Percentiles rank a stretch among this genome's conserved stretches.
Conservation (phyloP, 2,329 filamentous ascomycete genomes). For the Ilyonectria robusta region DNA sequence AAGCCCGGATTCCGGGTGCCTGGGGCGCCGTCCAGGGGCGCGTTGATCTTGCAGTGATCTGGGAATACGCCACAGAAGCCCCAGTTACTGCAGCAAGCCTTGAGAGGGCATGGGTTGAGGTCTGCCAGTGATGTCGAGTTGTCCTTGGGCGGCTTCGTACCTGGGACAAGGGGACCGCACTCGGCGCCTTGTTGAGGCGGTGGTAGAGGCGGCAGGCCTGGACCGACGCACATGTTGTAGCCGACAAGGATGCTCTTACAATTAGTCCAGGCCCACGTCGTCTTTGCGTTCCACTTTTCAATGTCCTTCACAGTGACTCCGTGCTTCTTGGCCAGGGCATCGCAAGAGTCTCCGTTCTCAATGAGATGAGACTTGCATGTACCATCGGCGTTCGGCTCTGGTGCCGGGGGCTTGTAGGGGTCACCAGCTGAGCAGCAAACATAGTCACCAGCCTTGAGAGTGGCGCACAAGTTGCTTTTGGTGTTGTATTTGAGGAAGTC, state of each 20-base stretch:
- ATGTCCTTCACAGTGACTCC: constrained; percentile 36
- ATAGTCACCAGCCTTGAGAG: constrained; percentile 33
- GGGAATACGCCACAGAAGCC: constrained; percentile 24
- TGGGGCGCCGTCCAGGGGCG: constrained; percentile 6
- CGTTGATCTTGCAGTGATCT: constrained; percentile 1
- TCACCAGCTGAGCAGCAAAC: constrained; percentile 53
- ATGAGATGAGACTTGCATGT: constrained; percentile 50
- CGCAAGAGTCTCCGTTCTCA: constrained; percentile 48
- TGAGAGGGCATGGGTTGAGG: constrained; percentile 22
- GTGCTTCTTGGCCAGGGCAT: constrained; percentile 41
- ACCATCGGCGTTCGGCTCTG: constrained; percentile 51
- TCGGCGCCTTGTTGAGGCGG: constrained; percentile 14
- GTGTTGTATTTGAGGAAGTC: constrained; percentile 56
- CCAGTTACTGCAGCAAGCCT: constrained; percentile 27
- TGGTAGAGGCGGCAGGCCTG: background rate
- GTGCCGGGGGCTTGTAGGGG: constrained; percentile 45
- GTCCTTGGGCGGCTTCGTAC: constrained; percentile 15
- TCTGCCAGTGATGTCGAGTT: constrained; percentile 4
- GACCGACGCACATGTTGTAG: constrained; percentile 27
- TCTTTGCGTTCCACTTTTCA: constrained; percentile 43
- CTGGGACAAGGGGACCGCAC: constrained; percentile 17
- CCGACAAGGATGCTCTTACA: constrained; percentile 29
- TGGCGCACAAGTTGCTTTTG: constrained; percentile 43
- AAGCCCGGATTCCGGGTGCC: constrained; percentile 11
- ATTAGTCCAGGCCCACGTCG: constrained; percentile 44